Percentiles rank a stretch among this genome's conserved stretches.
phyloP scores from a whole-genome alignment of 768 basidiomycete genomes.

The Termitomyces sp. region DNA sequence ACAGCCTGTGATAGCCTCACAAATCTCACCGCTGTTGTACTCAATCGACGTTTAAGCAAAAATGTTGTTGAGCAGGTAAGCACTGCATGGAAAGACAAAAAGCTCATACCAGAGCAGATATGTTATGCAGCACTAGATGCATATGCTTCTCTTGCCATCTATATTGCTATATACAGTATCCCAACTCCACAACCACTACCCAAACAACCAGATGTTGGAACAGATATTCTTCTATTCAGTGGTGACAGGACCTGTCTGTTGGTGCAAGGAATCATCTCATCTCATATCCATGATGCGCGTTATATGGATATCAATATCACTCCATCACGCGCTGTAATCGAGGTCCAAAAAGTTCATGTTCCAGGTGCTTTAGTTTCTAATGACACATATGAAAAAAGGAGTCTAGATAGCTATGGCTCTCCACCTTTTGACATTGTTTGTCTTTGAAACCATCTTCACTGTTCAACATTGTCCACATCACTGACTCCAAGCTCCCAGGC shows the following conservation, averaged over 20 bases:
- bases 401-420: not conserved
- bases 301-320: conserved; percentile 2
- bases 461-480: not conserved
- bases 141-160: conserved; percentile 18
- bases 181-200: not conserved
- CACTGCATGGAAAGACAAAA: conserved; percentile 17
- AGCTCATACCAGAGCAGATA: conserved; percentile 11
- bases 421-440: not conserved
- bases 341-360: conserved; percentile 3
- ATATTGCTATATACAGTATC: conserved; percentile 12
- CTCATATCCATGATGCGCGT: not conserved
- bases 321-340: not conserved
- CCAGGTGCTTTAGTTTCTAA: conserved; percentile 6
- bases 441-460: not conserved
- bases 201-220: not conserved
- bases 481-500: not conserved
- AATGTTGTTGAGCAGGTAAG: conserved; percentile 20
- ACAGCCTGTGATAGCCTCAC: conserved; percentile 25
- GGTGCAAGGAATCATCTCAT: not conserved
- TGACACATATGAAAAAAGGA: not conserved
- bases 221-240: not conserved
- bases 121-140: conserved; percentile 23
- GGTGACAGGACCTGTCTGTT: not conserved
- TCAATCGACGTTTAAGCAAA: conserved; percentile 21
- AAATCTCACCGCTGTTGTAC: conserved; percentile 28